A percentile compares a stretch with the other conserved stretches of the same genome.
Evolutionary conservation across 2,329 filamentous ascomycete genomes (phyloP).

Genomic region (Fusarium keratoplasticum): DNA sequence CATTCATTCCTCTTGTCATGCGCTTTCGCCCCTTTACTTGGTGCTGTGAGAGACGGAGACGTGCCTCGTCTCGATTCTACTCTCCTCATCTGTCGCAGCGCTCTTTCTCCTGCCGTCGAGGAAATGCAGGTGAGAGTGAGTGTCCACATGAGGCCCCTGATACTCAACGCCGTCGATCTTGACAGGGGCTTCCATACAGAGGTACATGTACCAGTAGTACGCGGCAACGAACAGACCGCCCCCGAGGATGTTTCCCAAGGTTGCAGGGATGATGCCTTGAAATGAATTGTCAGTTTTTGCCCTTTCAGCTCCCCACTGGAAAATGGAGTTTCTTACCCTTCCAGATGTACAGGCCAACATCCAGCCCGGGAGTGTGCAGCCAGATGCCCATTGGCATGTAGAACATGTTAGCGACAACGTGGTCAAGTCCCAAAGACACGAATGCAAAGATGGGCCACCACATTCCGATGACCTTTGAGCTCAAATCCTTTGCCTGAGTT

Average conservation of each 20-base stretch:
- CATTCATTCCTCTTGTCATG: not conserved
- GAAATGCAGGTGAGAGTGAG: conserved; percentile 11
- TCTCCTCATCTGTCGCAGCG: conserved; percentile 32
- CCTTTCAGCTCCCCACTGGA: too few relatives aligned
- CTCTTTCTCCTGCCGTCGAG: conserved; percentile 10
- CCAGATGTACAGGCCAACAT: conserved; percentile 65
- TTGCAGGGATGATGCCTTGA: conserved; percentile 59
- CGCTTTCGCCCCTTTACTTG: not conserved
- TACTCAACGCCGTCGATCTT: conserved; percentile 26
- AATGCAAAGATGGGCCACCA: conserved; percentile 69
- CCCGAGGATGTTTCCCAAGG: conserved; percentile 65
- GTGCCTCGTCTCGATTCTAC: conserved; percentile 10
- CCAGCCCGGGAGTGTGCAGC: conserved; percentile 56
- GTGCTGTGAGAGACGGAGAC: conserved; percentile 9
- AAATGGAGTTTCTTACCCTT: conserved; percentile 51
- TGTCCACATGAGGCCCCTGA: conserved; percentile 10
- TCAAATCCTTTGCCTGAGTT: conserved; percentile 61
- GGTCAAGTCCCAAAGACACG: conserved; percentile 64
- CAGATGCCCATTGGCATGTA: conserved; percentile 65
- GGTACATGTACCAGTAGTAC: conserved; percentile 45
- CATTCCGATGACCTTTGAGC: conserved; percentile 65
- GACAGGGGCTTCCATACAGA: conserved; percentile 22
- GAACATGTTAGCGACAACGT: conserved; percentile 70
- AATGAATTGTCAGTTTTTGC: conserved; percentile 5
- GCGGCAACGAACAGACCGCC: conserved; percentile 63